These are phyloP conservation scores for Trichoderma arundinaceum DNA, from an alignment of 2,329 filamentous ascomycete genomes.

Conservation along the genomic window DNA sequence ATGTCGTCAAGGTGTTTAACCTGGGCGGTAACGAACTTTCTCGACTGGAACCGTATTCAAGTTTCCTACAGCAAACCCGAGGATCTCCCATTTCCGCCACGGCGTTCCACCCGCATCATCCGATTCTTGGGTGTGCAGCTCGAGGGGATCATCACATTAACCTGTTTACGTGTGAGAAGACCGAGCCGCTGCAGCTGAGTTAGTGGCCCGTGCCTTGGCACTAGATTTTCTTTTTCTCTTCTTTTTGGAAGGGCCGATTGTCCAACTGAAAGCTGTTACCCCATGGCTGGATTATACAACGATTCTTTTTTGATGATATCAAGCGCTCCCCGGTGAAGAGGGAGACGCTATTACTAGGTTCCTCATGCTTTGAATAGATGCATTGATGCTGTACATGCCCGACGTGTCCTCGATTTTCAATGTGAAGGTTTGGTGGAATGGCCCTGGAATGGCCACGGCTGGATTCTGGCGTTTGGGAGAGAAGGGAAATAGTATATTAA, in stretches of 20 bases:
- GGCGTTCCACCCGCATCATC: conserved; percentile 92
- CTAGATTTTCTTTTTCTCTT: conserved; percentile 6
- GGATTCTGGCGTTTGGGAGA: conserved; percentile 29
- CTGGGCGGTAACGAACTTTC: conserved; percentile 80
- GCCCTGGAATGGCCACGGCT: conserved; percentile 1
- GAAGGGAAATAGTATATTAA: conserved; percentile 4
- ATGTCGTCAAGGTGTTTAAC: conserved; percentile 92
- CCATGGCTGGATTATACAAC: conserved; percentile 1
- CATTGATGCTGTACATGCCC: conserved; percentile 25
- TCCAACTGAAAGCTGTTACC: neutral
- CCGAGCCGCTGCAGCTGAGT: conserved; percentile 41
- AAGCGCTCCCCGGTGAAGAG: neutral
- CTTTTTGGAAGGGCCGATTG: neutral
- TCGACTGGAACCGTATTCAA: conserved; percentile 86
- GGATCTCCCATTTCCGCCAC: conserved; percentile 84
- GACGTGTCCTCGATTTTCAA: conserved; percentile 9
- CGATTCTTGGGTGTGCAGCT: conserved; percentile 86
- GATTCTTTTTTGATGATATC: conserved; percentile 7
- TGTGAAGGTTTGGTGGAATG: conserved; percentile 19
- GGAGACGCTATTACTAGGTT: conserved; percentile 8
- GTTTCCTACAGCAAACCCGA: conserved; percentile 81
- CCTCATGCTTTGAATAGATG: conserved; percentile 31
- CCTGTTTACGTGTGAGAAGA: conserved; percentile 74
- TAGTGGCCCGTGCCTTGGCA: conserved; percentile 14
- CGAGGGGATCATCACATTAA: conserved; percentile 90